Conservation (phyloP, 306 rosid species). For the Abrus pulchellus region DNA sequence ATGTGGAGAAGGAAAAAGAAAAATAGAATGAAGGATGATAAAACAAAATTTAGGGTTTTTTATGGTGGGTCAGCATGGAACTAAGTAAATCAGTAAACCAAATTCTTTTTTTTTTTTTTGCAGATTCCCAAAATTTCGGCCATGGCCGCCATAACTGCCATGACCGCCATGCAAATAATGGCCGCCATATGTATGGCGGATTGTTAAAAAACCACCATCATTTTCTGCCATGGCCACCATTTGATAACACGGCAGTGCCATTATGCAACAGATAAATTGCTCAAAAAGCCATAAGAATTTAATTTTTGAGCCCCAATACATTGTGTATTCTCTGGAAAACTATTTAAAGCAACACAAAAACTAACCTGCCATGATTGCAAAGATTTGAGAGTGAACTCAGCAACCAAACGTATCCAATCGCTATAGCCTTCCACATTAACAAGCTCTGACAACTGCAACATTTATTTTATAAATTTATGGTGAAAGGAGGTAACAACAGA, state of each 20-base stretch:
- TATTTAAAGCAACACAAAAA: constrained; percentile 35
- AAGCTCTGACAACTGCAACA: constrained; percentile 88
- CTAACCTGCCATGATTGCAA: constrained; percentile 98
- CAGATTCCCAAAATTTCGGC: too few relatives aligned
- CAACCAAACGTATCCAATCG: constrained; percentile 97
- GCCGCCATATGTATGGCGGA: too few relatives aligned
- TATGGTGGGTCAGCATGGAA: too few relatives aligned
- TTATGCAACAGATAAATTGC: constrained; percentile 19
- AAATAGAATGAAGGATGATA: too few relatives aligned
- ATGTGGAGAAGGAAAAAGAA: too few relatives aligned
- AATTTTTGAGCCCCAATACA: neutral
- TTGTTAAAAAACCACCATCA: too few relatives aligned
- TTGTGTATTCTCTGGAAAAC: constrained; percentile 36
- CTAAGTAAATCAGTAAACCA: too few relatives aligned
- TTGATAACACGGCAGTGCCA: neutral
- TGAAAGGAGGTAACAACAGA: constrained; percentile 8
- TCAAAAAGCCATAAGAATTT: constrained; percentile 7
- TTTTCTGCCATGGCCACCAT: too few relatives aligned
- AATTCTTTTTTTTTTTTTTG: too few relatives aligned
- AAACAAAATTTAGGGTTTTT: too few relatives aligned
- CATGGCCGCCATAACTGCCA: too few relatives aligned
- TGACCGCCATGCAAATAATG: too few relatives aligned
- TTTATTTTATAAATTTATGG: constrained; percentile 43
- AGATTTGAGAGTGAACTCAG: constrained; percentile 96
- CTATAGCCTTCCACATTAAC: constrained; percentile 98